phyloP scores from a whole-genome alignment of 768 basidiomycete species.

The Baorangia bicolor region DNA sequence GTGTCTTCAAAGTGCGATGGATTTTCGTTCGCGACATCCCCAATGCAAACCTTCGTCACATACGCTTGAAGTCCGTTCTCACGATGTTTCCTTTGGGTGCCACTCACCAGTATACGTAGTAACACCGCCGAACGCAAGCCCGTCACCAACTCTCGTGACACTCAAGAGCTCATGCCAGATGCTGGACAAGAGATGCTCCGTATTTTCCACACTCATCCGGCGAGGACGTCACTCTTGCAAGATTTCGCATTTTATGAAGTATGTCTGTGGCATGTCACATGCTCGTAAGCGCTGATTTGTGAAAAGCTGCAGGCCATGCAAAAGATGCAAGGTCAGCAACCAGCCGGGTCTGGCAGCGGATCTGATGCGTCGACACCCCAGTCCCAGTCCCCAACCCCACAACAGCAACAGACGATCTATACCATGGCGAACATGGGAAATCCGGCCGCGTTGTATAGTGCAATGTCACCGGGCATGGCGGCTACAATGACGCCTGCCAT shows the following conservation, averaged over 20 bases:
- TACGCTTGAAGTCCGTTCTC: constrained; percentile 67
- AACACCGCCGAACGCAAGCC: constrained; percentile 99
- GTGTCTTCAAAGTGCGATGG: constrained; percentile 98
- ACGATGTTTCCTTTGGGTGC: neutral
- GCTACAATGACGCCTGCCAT: constrained; percentile 32
- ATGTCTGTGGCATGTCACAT: constrained; percentile 14
- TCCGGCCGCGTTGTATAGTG: constrained; percentile 42
- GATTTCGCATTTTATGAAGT: constrained; percentile 94
- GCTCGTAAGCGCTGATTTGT: constrained; percentile 5
- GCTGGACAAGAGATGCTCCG: constrained; percentile 96
- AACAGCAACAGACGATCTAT: constrained; percentile 50
- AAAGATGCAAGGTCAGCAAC: constrained; percentile 48
- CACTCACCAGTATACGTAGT: constrained; percentile 40
- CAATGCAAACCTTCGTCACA: constrained; percentile 85
- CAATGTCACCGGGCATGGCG: constrained; percentile 33
- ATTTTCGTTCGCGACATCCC: constrained; percentile 96
- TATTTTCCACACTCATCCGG: constrained; percentile 92
- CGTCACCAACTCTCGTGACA: constrained; percentile 97
- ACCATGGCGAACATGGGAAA: constrained; percentile 40
- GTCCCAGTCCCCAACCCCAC: constrained; percentile 40
- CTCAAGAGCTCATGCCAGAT: constrained; percentile 93
- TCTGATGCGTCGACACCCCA: constrained; percentile 33
- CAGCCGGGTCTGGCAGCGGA: constrained; percentile 26
- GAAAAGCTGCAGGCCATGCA: constrained; percentile 81
- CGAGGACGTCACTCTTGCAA: constrained; percentile 89